Percentiles rank a stretch among this genome's conserved stretches.
Evolutionary conservation across 2,329 filamentous ascomycete species (phyloP).

Genomic region (Cladosporium sp.): DNA sequence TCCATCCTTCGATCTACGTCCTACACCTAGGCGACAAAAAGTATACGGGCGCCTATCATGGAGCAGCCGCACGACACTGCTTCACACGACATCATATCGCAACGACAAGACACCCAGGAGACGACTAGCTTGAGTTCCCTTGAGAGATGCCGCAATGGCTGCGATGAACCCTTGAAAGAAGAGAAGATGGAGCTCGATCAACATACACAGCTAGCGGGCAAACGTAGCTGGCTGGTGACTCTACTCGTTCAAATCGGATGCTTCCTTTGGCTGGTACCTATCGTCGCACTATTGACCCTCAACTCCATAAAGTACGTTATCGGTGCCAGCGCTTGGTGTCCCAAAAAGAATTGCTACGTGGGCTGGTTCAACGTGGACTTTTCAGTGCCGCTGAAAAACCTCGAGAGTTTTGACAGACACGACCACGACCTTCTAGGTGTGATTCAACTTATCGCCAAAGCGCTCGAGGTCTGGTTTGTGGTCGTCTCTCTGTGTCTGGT

Average conservation of each 20-base stretch:
- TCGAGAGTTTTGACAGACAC: conserved; percentile 19
- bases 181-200: conserved; percentile 10
- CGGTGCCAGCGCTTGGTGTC: conserved; percentile 29
- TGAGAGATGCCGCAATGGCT: not conserved
- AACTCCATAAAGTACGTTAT: conserved; percentile 26
- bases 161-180: not conserved
- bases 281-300: conserved; percentile 24
- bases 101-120: not conserved
- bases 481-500: conserved; percentile 26
- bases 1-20: too few species aligned
- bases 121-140: not conserved
- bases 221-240: conserved; percentile 11
- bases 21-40: too few species aligned
- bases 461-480: conserved; percentile 31
- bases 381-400: conserved; percentile 12
- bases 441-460: conserved; percentile 30
- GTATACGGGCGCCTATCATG: too few species aligned
- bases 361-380: conserved; percentile 12
- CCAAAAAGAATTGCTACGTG: conserved; percentile 18
- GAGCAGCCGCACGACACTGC: too few species aligned
- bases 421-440: conserved; percentile 28
- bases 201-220: conserved; percentile 1
- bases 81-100: not conserved
- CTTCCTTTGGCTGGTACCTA: conserved; percentile 28
- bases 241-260: conserved; percentile 18